phyloP scores from a whole-genome alignment of 2,329 filamentous ascomycete species.

The Bipolaris victoriae region DNA sequence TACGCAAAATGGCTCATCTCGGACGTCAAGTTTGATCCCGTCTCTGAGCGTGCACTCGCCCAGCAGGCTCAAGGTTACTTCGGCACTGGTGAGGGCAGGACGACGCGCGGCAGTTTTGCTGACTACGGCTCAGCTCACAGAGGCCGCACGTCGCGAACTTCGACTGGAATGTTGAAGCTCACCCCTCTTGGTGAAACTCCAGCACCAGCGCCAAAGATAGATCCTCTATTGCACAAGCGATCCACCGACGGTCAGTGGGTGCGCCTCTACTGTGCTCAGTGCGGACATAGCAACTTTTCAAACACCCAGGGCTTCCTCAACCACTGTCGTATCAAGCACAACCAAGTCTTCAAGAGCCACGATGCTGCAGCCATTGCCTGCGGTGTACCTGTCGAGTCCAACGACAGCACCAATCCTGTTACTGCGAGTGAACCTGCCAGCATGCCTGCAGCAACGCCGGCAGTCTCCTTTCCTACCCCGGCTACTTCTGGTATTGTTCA shows the following conservation, averaged over 20 bases:
- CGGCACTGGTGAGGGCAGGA: conserved; percentile 68
- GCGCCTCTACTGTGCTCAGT: conserved; percentile 86
- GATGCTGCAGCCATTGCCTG: conserved; percentile 90
- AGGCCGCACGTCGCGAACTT: conserved; percentile 63
- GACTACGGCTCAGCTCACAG: conserved; percentile 60
- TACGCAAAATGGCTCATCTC: conserved; percentile 95
- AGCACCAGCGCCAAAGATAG: conserved; percentile 66
- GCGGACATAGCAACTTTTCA: conserved; percentile 87
- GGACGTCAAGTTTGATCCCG: conserved; percentile 78
- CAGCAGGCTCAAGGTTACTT: conserved; percentile 47
- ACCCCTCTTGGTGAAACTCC: conserved; percentile 51
- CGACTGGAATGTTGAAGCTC: conserved; percentile 58
- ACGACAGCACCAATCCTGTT: conserved; percentile 56
- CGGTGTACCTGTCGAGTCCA: conserved; percentile 78
- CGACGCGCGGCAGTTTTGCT: conserved; percentile 76
- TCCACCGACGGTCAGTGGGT: conserved; percentile 82
- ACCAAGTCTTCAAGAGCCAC: conserved; percentile 91
- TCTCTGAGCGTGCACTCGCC: conserved; percentile 47
- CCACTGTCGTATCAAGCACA: conserved; percentile 95
- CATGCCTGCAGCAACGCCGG: conserved; percentile 35
- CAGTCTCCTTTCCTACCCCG: conserved; percentile 37
- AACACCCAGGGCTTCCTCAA: conserved; percentile 99
- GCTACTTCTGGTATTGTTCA: conserved; percentile 45
- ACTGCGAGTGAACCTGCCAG: conserved; percentile 41
- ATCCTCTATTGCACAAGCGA: conserved; percentile 83